A percentile compares a stretch with the other conserved stretches of the same genome.
Evolutionary conservation across 1,284 basidiomycete species (phyloP).

Genomic region (Veloboletus limbatus): DNA sequence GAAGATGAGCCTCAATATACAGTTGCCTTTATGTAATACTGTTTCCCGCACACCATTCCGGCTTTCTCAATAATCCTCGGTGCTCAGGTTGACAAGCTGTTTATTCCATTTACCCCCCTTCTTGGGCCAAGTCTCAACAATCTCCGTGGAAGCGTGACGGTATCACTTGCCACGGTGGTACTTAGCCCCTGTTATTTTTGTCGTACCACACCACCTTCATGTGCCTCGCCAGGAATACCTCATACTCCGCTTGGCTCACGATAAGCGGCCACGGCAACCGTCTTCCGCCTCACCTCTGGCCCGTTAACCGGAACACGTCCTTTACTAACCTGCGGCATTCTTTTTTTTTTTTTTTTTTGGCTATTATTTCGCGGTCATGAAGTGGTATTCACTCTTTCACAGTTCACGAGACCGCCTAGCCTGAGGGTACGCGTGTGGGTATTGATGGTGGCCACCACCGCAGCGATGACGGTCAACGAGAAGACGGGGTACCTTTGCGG

Average conservation of each 20-base stretch:
- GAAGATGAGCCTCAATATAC: no score
- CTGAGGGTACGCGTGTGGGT: background rate
- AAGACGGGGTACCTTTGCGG: background rate
- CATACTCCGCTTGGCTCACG: constrained; percentile 78
- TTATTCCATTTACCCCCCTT: constrained; percentile 87
- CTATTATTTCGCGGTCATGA: constrained; percentile 88
- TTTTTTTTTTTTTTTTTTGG: constrained; percentile 87
- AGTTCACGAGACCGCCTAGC: background rate
- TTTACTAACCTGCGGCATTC: constrained; percentile 91
- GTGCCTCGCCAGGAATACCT: constrained; percentile 58
- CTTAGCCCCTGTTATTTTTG: constrained; percentile 26
- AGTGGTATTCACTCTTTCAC: constrained; percentile 63
- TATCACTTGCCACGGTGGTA: constrained; percentile 91
- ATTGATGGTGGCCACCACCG: constrained; percentile 8
- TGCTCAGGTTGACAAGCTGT: constrained; percentile 80
- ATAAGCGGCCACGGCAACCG: constrained; percentile 86
- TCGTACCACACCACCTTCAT: constrained; percentile 4
- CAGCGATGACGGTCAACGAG: background rate
- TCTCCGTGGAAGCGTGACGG: constrained; percentile 67
- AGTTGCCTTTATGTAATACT: no score
- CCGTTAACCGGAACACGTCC: constrained; percentile 78
- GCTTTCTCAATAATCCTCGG: constrained; percentile 1
- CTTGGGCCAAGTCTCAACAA: constrained; percentile 79
- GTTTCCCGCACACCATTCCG: constrained; percentile 1
- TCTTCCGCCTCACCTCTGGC: constrained; percentile 87